Percentiles rank a stretch among this genome's conserved stretches.
Conservation (phyloP, 495 filamentous ascomycete species). For the Cercophora newfieldiana region DNA sequence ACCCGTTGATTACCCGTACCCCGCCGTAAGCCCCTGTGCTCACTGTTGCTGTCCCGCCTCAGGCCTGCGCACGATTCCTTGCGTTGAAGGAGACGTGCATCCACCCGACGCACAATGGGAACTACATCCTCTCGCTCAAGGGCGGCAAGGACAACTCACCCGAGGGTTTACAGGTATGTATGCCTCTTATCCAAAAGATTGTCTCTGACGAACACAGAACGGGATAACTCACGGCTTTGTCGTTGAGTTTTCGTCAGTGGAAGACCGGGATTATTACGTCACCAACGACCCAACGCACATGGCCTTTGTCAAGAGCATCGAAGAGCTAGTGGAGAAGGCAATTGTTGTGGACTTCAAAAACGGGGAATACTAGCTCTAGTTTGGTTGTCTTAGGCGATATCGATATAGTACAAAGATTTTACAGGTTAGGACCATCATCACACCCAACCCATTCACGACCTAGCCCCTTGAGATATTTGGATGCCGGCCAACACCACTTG, state of each 20-base stretch:
- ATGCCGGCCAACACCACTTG: too few relatives aligned
- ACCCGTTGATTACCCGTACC: not conserved
- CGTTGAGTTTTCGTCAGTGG: slow-evolving; percentile 56
- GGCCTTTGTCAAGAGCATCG: slow-evolving; percentile 43
- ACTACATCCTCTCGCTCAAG: slow-evolving; percentile 59
- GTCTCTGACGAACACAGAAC: slow-evolving; percentile 34
- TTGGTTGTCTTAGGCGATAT: too few relatives aligned
- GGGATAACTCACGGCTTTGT: slow-evolving; percentile 63
- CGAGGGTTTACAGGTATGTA: slow-evolving; percentile 62
- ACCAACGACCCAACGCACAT: slow-evolving; percentile 51
- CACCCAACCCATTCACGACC: too few relatives aligned
- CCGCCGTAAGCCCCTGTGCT: not conserved
- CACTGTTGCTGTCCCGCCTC: not conserved
- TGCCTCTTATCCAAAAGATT: slow-evolving; percentile 6
- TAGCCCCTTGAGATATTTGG: too few relatives aligned
- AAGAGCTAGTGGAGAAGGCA: slow-evolving; percentile 38
- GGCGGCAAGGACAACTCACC: slow-evolving; percentile 65
- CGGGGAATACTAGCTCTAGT: slow-evolving; percentile 19
- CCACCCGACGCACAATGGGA: slow-evolving; percentile 47
- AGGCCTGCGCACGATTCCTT: slow-evolving; percentile 34
- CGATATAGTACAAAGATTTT: too few relatives aligned
- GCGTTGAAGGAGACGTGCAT: slow-evolving; percentile 47
- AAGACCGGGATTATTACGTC: slow-evolving; percentile 60
- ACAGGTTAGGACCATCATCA: too few relatives aligned
- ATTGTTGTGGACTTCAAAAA: slow-evolving; percentile 47